Evolutionary conservation across 2,329 filamentous ascomycete genomes (phyloP).

Genomic region (Trichoderma asperellum): DNA sequence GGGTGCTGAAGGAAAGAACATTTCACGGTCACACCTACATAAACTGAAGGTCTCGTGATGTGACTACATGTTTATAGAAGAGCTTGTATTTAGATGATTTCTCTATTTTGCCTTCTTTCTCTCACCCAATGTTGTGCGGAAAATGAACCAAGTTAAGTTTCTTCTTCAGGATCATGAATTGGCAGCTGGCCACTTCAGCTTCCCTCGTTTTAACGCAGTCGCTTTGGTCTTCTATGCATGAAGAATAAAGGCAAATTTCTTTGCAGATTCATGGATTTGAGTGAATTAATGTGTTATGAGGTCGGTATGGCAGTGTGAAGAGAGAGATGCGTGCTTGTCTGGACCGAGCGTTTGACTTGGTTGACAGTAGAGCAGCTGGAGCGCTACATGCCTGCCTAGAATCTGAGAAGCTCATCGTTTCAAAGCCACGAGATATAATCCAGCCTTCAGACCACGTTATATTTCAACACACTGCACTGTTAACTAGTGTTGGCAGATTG

Average conservation of each 20-base stretch:
- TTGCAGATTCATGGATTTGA: background rate
- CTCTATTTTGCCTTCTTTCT: background rate
- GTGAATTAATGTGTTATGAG: background rate
- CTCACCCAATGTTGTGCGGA: background rate
- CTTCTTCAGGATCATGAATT: background rate
- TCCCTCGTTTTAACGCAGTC: background rate
- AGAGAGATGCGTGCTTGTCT: background rate
- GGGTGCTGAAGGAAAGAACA: background rate
- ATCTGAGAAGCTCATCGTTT: too few species aligned
- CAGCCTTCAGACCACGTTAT: background rate
- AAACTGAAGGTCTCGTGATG: background rate
- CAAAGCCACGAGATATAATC: too few species aligned
- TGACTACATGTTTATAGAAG: too few species aligned
- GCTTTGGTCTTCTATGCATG: background rate
- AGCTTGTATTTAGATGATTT: too few species aligned
- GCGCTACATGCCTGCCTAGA: too few species aligned
- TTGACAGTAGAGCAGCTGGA: too few species aligned
- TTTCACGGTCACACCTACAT: background rate
- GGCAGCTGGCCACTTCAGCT: background rate
- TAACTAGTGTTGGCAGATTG: background rate
- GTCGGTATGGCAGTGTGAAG: background rate
- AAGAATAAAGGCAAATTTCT: background rate
- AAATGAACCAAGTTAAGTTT: background rate
- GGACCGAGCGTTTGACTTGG: background rate
- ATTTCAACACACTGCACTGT: background rate